Evolutionary conservation across 371 early-diverging fungal genomes (phyloP), one percentile per base, ranked within the genome.

Genomic region (Encephalitozoon cuniculi): DNA sequence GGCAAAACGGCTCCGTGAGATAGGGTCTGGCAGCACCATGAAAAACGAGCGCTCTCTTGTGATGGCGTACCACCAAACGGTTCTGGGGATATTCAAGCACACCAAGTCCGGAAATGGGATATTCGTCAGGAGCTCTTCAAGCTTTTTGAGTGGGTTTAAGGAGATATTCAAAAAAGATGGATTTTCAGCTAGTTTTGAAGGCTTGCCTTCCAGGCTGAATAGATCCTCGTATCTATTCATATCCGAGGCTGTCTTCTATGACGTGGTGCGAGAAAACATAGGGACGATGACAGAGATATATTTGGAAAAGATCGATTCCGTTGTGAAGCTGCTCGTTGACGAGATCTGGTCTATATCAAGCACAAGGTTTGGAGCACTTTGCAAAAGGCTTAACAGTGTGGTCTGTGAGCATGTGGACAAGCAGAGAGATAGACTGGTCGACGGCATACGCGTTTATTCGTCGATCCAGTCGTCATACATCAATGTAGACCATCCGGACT

Each of bases 401-500:
- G 7, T 28, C 12, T 25, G 34, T 21, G 74, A 64, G 44, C 23
- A 23, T 8, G 34, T 74, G 18, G 49, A 40, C 26, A 49, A 23
- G 26, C 65, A 72, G 18, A 26, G 25, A 7, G 15, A 12, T 8
- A 63, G 23, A 28, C 26, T 74, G 4, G 28, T 15, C 11, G 39
- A 23, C 21, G n/a, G n/a, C 4, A 39, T 74, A 18, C 4, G 32
- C 7, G 0, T 25, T n/a, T 66, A 49, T 30, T 34, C 25, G 18
- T 34, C 39, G 7, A 74, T 74, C 0, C 68, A 74, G 30, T 23
- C 46, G 11, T 67, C 72, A 4, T 63, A 51, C 39, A 37, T 74
- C 23, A 67, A 74, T 46, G 43, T 74, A 28, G 11, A 74, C 18
- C 74, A 74, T 39, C 66, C 74, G 23, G 74, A 74, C 30, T 74